These are phyloP conservation scores for Pseudopithomyces maydicus DNA, from an alignment of 2,329 filamentous ascomycete genomes.

Conservation along the genomic window DNA sequence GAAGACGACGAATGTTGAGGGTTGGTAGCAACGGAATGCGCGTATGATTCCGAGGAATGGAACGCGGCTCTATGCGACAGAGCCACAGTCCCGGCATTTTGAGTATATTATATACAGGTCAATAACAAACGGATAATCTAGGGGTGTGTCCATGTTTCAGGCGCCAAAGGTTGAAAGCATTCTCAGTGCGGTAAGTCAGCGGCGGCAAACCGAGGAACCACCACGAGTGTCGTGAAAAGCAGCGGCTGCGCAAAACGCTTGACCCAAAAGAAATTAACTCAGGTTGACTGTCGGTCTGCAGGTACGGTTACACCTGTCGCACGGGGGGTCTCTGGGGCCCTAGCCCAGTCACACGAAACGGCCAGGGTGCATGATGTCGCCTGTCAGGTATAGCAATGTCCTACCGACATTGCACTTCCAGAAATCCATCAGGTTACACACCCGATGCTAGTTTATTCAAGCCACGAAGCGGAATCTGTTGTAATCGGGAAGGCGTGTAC, in stretches of 20 bases:
- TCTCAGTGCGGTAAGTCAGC: slow-evolving; percentile 31
- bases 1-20: slow-evolving; percentile 17
- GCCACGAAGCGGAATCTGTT: neutral
- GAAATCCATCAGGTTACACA: neutral
- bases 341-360: slow-evolving; percentile 17
- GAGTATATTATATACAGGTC: slow-evolving; percentile 29
- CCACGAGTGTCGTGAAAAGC: slow-evolving; percentile 26
- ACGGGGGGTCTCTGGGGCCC: slow-evolving; percentile 11
- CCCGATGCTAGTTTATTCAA: neutral
- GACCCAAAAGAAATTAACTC: slow-evolving; percentile 26
- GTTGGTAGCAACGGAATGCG: slow-evolving; percentile 31
- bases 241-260: slow-evolving; percentile 23
- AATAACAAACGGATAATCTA: slow-evolving; percentile 11
- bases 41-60: slow-evolving; percentile 30
- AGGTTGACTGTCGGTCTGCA: slow-evolving; percentile 28
- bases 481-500: neutral
- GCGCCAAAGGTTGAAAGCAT: slow-evolving; percentile 21
- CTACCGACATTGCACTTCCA: neutral
- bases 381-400: slow-evolving; percentile 9
- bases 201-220: neutral
- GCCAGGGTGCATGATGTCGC: slow-evolving; percentile 11
- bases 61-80: slow-evolving; percentile 21
- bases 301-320: slow-evolving; percentile 22
- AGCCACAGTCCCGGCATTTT: slow-evolving; percentile 15
- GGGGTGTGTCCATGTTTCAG: slow-evolving; percentile 21